A percentile compares a stretch with the other conserved stretches of the same genome.
phyloP scores from a whole-genome alignment of 352 stramenopile species.

The Globisporangium iwayamae region DNA sequence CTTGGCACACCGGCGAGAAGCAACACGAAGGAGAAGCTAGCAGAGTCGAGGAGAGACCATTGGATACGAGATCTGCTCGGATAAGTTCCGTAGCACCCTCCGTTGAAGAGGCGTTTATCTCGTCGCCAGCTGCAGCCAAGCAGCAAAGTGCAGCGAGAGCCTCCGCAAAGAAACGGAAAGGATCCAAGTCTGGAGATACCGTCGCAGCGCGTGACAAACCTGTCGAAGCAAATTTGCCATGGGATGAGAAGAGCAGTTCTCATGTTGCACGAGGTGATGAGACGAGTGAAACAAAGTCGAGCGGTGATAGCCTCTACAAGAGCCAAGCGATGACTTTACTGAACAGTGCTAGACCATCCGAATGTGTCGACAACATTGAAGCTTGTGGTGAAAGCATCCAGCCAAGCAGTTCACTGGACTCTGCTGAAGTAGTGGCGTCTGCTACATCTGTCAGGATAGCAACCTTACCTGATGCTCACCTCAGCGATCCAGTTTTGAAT shows the following conservation, averaged over 20 bases:
- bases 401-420: not conserved
- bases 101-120: not conserved
- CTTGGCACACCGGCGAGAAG: not conserved
- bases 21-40: not conserved
- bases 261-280: not conserved
- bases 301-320: not conserved
- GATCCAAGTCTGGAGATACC: not conserved
- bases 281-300: not conserved
- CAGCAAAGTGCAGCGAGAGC: not conserved
- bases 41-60: not conserved
- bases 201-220: not conserved
- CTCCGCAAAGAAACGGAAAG: slow-evolving; percentile 9
- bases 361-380: not conserved
- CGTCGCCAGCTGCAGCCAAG: not conserved
- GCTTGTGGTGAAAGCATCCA: not conserved
- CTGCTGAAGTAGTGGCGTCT: not conserved
- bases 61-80: not conserved
- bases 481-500: not conserved
- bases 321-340: not conserved
- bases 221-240: not conserved
- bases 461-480: not conserved
- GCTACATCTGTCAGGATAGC: not conserved
- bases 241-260: not conserved
- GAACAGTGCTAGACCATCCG: not conserved
- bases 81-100: not conserved